Conservation (phyloP, 495 filamentous ascomycete genomes). For the Trypethelium eluteriae region DNA sequence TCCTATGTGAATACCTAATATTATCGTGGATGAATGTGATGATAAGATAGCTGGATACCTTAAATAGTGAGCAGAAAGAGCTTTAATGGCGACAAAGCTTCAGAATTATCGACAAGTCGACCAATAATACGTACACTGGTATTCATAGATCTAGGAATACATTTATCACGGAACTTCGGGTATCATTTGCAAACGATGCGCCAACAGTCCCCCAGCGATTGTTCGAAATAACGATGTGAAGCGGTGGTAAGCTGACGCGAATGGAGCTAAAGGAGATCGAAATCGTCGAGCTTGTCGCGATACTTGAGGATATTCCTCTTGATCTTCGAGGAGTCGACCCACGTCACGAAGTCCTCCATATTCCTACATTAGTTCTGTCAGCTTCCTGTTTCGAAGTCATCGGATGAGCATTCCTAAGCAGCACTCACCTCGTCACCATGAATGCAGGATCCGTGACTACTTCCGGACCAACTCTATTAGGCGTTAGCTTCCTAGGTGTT, state of each 20-base stretch:
- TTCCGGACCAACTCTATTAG: slow-evolving; percentile 69
- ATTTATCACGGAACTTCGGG: not conserved
- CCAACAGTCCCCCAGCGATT: not conserved
- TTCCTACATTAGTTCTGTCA: slow-evolving; percentile 42
- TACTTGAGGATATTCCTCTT: slow-evolving; percentile 91
- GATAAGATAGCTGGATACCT: too few relatives aligned
- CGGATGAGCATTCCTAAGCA: too few relatives aligned
- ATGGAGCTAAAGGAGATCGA: slow-evolving; percentile 63
- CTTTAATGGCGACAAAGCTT: too few relatives aligned
- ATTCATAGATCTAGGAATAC: too few relatives aligned
- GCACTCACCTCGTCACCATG: slow-evolving; percentile 52
- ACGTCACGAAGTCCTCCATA: slow-evolving; percentile 96
- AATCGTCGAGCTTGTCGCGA: slow-evolving; percentile 91
- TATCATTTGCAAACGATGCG: not conserved
- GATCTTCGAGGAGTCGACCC: slow-evolving; percentile 94
- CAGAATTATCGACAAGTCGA: too few relatives aligned
- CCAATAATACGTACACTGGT: too few relatives aligned
- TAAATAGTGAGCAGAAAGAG: too few relatives aligned
- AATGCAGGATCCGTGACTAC: slow-evolving; percentile 80
- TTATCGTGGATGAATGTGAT: too few relatives aligned
- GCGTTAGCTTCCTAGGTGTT: too few relatives aligned
- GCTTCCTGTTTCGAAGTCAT: slow-evolving; percentile 20
- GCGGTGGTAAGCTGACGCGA: not conserved
- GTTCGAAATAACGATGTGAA: too few relatives aligned
- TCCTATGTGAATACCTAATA: too few relatives aligned